phyloP scores from a whole-genome alignment of 2,329 filamentous ascomycete genomes.

The Arthrobotrys conoides region DNA sequence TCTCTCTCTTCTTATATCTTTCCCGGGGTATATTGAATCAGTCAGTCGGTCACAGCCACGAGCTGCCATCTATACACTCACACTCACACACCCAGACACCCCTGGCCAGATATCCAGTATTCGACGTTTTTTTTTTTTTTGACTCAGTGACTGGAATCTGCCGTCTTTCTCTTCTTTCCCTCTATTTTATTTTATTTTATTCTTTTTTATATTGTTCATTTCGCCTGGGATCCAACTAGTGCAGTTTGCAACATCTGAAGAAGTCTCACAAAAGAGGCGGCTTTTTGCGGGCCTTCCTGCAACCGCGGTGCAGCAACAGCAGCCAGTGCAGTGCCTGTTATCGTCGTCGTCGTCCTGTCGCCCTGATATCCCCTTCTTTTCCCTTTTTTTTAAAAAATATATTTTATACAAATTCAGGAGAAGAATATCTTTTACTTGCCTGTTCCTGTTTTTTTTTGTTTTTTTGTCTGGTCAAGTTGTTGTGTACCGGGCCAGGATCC shows the following conservation, averaged over 20 bases:
- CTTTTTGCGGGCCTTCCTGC: conserved; percentile 50
- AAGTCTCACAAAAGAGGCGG: conserved; percentile 48
- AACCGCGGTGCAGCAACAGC: conserved; percentile 5
- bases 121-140: neutral
- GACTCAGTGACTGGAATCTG: neutral
- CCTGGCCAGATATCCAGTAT: conserved; percentile 7
- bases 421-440: too few relatives aligned
- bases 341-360: conserved; percentile 1
- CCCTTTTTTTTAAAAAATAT: neutral
- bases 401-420: too few relatives aligned
- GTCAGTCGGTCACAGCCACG: neutral
- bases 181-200: neutral
- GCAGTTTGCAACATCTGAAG: conserved; percentile 4
- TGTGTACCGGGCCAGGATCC: conserved; percentile 37
- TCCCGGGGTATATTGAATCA: neutral
- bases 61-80: too few relatives aligned
- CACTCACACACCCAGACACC: too few relatives aligned
- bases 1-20: neutral
- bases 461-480: conserved; percentile 14
- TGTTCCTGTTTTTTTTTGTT: neutral
- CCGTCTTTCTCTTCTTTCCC: conserved; percentile 4
- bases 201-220: neutral
- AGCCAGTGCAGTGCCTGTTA: conserved; percentile 2
- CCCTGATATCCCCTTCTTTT: neutral
- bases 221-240: conserved; percentile 9